Base-by-base conservation (phyloP, 2,329 filamentous ascomycete species). In the Allantophomopsis lycopodina region DNA sequence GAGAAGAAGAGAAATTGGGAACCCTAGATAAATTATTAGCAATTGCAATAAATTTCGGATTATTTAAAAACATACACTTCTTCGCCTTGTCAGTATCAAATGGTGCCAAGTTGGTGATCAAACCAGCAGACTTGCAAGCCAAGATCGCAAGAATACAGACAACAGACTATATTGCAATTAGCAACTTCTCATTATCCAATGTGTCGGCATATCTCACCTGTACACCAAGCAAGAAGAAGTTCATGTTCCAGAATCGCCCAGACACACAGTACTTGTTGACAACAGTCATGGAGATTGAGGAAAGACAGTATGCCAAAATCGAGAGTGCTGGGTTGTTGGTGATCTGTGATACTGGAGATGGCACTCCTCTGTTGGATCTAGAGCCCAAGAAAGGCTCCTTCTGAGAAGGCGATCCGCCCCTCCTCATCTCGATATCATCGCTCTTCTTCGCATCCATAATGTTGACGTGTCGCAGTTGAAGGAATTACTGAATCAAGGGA, bases 241-340 rank as follows among this genome's bases (percentile, higher is more conserved):
- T 94, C 54, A 98, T 65, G 64, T 98, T 98, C 75, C 93, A 98
- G 49, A 81, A 75, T 38, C 73, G 71, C 44, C 91, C 91, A 7
- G 86, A 95, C 36, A 98, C 76, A 46, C 95, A 88, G 60, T 93
- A 98, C 71, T 98, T 98, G 68, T 98, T 98, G 60, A 93, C 91
- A n/a, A 95, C 84, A 7, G 91, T 98, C 91, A 98, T 98, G 60
- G 89, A 75, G 57, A 98, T 98, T n/a, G 88, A 95, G 39, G 89
- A 85, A 54, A 83, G 69, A 62, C 91, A 98, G 69, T 98, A 98
- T 37, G 84, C 77, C 48, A 94, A 57, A 52, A 98, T 83, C 16
- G 89, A 87, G 36, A 91, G 59, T 35, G 75, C 66, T 13, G 87
- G 84, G 60, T 77, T 91, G 63, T 87, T 85, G 53, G 79, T 73